Evolutionary conservation across 2,329 filamentous ascomycete species (phyloP).

Genomic region (Xylariaceae sp.): DNA sequence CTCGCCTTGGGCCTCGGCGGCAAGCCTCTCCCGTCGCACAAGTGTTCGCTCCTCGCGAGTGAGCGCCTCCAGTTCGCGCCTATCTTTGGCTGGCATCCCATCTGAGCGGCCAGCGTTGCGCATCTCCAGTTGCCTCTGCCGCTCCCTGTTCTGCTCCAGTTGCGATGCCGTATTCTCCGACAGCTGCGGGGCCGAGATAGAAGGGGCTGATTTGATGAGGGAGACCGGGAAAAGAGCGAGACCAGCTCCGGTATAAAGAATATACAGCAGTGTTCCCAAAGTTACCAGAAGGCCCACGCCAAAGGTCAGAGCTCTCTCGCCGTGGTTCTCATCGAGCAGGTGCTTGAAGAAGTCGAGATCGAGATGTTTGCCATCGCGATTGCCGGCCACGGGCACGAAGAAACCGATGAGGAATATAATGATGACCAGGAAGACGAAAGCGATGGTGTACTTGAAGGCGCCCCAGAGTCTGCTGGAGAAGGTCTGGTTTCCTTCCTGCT

Average conservation of each 20-base stretch:
- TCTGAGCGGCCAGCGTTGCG: conserved; percentile 76
- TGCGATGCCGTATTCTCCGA: conserved; percentile 77
- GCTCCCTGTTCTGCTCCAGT: conserved; percentile 84
- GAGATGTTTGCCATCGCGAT: conserved; percentile 65
- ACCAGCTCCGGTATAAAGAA: conserved; percentile 85
- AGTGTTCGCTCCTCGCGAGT: conserved; percentile 90
- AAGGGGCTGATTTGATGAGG: conserved; percentile 88
- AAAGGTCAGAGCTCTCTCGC: conserved; percentile 91
- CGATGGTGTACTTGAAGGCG: conserved; percentile 89
- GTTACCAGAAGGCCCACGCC: conserved; percentile 85
- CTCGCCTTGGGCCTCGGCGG: conserved; percentile 78
- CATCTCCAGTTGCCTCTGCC: conserved; percentile 87
- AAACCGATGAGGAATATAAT: conserved; percentile 90
- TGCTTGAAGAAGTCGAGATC: conserved; percentile 92
- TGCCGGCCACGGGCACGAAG: conserved; percentile 81
- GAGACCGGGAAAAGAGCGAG: conserved; percentile 86
- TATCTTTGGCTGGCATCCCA: conserved; percentile 80
- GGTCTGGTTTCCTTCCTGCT: conserved; percentile 76
- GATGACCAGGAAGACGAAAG: conserved; percentile 78
- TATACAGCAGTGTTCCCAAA: conserved; percentile 82
- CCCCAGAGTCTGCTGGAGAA: conserved; percentile 72
- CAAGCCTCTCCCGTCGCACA: conserved; percentile 83
- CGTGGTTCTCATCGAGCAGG: conserved; percentile 81
- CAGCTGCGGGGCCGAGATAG: conserved; percentile 79
- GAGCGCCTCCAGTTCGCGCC: conserved; percentile 83